These are phyloP conservation scores for Aspergillus viridinutans DNA, from an alignment of 2,329 filamentous ascomycete genomes.

Conservation along the genomic window DNA sequence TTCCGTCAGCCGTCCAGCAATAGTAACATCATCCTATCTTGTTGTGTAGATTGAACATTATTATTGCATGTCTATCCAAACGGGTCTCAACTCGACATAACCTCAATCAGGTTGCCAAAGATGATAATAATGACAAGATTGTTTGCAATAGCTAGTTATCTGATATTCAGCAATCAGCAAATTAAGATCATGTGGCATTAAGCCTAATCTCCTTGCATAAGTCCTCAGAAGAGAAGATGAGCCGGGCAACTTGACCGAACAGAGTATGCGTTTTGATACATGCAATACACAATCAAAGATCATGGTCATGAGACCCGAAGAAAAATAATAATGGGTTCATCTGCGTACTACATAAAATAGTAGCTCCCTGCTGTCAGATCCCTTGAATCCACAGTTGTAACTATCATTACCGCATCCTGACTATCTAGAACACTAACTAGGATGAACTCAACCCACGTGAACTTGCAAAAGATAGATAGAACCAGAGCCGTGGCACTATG, in stretches of 20 bases:
- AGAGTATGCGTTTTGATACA: not conserved
- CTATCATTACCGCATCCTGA: not conserved
- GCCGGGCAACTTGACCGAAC: not conserved
- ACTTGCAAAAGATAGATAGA: not conserved
- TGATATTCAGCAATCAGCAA: not conserved
- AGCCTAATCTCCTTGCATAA: not conserved
- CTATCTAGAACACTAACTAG: not conserved
- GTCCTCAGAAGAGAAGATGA: not conserved
- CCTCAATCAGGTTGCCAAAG: not conserved
- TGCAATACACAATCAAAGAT: not conserved
- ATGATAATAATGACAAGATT: not conserved
- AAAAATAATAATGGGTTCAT: constrained; percentile 18
- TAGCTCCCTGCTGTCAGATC: constrained; percentile 23
- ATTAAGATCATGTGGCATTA: not conserved
- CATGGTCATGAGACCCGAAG: constrained; percentile 24
- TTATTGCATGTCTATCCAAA: not conserved
- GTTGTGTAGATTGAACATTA: not conserved
- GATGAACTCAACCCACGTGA: constrained; percentile 6
- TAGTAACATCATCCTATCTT: too few relatives aligned
- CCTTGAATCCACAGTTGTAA: constrained; percentile 1
- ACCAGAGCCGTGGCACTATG: too few relatives aligned
- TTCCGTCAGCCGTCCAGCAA: constrained; percentile 19
- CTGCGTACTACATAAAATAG: not conserved
- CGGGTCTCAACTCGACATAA: too few relatives aligned
- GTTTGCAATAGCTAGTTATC: too few relatives aligned